Percentiles rank a stretch among this genome's conserved stretches.
Evolutionary conservation across 257 asterid species (phyloP).

Genomic region (Solanum tarijense): DNA sequence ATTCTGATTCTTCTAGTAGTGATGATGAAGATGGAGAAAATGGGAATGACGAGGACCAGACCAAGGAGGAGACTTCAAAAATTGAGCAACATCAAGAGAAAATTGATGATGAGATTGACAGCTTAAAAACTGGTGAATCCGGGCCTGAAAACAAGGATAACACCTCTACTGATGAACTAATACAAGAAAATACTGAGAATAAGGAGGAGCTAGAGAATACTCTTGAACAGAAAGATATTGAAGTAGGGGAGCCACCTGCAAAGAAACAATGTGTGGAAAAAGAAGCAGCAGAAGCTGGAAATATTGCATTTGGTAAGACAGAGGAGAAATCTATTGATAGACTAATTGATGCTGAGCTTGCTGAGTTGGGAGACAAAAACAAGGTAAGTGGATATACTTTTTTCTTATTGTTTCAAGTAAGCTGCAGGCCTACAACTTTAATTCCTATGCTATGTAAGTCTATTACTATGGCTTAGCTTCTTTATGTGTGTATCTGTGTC

Average conservation of each 20-base stretch:
- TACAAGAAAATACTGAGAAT: slow-evolving; percentile 17
- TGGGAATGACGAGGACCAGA: slow-evolving; percentile 17
- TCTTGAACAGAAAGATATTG: slow-evolving; percentile 28
- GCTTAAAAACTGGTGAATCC: neutral
- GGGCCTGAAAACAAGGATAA: slow-evolving; percentile 23
- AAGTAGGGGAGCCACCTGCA: slow-evolving; percentile 43
- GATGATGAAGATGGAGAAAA: slow-evolving; percentile 18
- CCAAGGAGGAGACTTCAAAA: neutral
- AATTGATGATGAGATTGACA: slow-evolving; percentile 5
- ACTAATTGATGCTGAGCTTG: slow-evolving; percentile 82
- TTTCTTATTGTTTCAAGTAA: neutral
- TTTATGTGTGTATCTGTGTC: neutral
- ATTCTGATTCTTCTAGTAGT: slow-evolving; percentile 56
- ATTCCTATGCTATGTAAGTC: neutral
- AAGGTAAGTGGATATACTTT: slow-evolving; percentile 40
- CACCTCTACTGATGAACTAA: slow-evolving; percentile 19
- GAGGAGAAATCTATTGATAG: slow-evolving; percentile 66
- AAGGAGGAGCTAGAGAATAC: slow-evolving; percentile 21
- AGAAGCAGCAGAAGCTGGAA: slow-evolving; percentile 16
- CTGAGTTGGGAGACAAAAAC: slow-evolving; percentile 76
- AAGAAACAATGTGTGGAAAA: slow-evolving; percentile 49
- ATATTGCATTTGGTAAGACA: slow-evolving; percentile 11
- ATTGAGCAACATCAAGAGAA: neutral
- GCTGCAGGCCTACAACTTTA: neutral
- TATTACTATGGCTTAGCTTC: neutral